Base-by-base conservation (phyloP, 192 early-diverging fungal genomes). In the Linnemannia elongata region DNA sequence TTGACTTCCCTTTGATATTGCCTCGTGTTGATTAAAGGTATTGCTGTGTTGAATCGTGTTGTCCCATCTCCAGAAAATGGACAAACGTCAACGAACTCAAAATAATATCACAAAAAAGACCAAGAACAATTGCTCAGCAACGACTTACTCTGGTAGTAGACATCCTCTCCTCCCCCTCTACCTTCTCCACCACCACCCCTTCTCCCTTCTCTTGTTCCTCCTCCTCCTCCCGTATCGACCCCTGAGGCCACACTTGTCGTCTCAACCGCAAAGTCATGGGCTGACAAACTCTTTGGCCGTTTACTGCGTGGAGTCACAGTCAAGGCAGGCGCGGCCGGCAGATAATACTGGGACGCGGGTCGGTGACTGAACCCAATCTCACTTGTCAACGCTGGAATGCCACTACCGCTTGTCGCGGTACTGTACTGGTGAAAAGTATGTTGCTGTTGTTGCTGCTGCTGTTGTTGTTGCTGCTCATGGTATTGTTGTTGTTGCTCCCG, bases 261-360 rank as follows among this genome's bases (percentile, higher is more conserved):
- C 15, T 70, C 68, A 45, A 78, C 75, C 5, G 20, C 42, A 36
- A 78, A 78, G 44, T 87, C 76, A 75, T 87, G 80, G 10, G 85
- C 85, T 4, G 85, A 71, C 39, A 87, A 75, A 47, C 85, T 87
- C 44, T 87, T 87, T 39, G 85, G 85, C 17, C 85, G 70, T 38
- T 57, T 66, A 33, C 57, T 52, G 27, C 69, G 75, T 12, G 75
- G 45, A 22, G 70, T 70, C 18, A 49, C 69, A 18, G 79, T 81
- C 33, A 47, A 33, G 35, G 41, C 68, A 33, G 45, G 30, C 13
- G 76, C 71, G 4, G 69, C 74, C 22, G 75, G 74, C n/a, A 75
- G 17, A 77, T 80, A 80, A 36, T 80, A 80, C 69, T 80, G 78
- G 38, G 80, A 81, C 13, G 27, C 54, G 10, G 52, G 44, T 39